These are phyloP conservation scores for Casuarina glauca DNA, from an alignment of 306 rosid genomes.

Conservation along the genomic window DNA sequence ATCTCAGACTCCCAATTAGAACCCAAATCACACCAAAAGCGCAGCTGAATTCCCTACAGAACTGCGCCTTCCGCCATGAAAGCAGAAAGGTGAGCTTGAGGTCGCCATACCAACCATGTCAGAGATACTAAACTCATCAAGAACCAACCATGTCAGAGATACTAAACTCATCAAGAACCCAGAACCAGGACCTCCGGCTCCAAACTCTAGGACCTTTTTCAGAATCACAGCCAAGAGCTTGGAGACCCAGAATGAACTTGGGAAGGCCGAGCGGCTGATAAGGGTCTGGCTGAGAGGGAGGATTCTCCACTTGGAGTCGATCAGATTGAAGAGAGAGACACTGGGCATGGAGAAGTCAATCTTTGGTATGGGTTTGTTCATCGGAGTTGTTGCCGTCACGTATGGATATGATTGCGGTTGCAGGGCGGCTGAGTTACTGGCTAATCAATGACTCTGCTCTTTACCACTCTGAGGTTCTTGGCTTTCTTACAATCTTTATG, in stretches of 20 bases:
- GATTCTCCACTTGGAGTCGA: conserved; percentile 85
- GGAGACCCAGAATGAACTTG: conserved; percentile 56
- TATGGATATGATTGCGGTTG: conserved; percentile 76
- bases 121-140: conserved; percentile 62
- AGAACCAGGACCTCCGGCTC: conserved; percentile 66
- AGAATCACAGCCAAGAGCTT: conserved; percentile 71
- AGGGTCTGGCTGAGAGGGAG: conserved; percentile 64
- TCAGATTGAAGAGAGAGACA: conserved; percentile 65
- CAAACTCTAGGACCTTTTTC: conserved; percentile 81
- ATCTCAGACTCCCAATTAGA: neutral
- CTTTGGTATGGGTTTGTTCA: conserved; percentile 83
- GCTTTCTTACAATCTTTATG: conserved; percentile 14
- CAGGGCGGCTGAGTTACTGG: conserved; percentile 65
- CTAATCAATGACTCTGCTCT: conserved; percentile 78
- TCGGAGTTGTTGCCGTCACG: conserved; percentile 83
- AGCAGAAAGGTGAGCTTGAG: conserved; percentile 3
- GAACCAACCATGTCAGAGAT: conserved; percentile 68
- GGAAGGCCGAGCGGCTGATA: conserved; percentile 76
- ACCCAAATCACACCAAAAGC: conserved; percentile 4
- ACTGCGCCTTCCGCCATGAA: neutral
- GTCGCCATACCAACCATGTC: conserved; percentile 57
- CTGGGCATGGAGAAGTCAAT: conserved; percentile 83
- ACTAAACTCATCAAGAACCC: conserved; percentile 55
- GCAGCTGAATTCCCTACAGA: conserved; percentile 18
- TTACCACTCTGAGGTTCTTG: conserved; percentile 74